A percentile compares a stretch with the other conserved stretches of the same genome.
phyloP scores from a whole-genome alignment of 1,284 basidiomycete species.

The Salmacisia buchloeana region DNA sequence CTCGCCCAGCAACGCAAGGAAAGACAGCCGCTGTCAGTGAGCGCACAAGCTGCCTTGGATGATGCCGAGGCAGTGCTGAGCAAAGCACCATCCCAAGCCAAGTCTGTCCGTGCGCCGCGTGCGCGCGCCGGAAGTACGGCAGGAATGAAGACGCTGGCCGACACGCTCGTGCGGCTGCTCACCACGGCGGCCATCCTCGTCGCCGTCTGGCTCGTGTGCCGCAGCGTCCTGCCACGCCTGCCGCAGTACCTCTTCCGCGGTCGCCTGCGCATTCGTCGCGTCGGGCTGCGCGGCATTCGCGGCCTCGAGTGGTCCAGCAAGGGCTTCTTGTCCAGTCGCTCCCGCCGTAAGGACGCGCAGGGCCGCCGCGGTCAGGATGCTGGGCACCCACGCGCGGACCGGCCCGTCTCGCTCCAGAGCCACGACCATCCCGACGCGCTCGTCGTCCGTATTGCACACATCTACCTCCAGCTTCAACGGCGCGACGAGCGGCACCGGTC shows the following conservation, averaged over 20 bases:
- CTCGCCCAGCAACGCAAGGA: too few relatives aligned
- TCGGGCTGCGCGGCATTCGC: constrained; percentile 33
- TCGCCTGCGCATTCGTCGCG: constrained; percentile 27
- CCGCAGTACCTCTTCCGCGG: constrained; percentile 35
- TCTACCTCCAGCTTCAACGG: constrained; percentile 25
- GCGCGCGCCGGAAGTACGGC: too few relatives aligned
- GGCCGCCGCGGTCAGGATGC: not conserved
- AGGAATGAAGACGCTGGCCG: not conserved
- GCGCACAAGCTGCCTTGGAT: too few relatives aligned
- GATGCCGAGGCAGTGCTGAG: too few relatives aligned
- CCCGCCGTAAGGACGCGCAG: not conserved
- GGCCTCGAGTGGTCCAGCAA: constrained; percentile 38
- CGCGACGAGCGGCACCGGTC: constrained; percentile 8
- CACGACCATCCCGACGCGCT: constrained; percentile 16
- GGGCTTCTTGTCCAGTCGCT: constrained; percentile 26
- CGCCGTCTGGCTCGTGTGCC: constrained; percentile 32
- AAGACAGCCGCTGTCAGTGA: too few relatives aligned
- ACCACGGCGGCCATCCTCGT: constrained; percentile 11
- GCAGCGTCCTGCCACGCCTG: constrained; percentile 33
- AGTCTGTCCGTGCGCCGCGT: too few relatives aligned
- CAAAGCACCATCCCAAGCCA: too few relatives aligned
- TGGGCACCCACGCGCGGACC: constrained; percentile 1
- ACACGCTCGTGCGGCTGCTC: not conserved
- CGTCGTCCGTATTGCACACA: constrained; percentile 24
- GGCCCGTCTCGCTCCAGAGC: not conserved